A percentile compares a stretch with the other conserved stretches of the same genome.
These are phyloP conservation scores for Penicillium sp. DNA, from an alignment of 2,329 filamentous ascomycete species.

Conservation along the genomic window DNA sequence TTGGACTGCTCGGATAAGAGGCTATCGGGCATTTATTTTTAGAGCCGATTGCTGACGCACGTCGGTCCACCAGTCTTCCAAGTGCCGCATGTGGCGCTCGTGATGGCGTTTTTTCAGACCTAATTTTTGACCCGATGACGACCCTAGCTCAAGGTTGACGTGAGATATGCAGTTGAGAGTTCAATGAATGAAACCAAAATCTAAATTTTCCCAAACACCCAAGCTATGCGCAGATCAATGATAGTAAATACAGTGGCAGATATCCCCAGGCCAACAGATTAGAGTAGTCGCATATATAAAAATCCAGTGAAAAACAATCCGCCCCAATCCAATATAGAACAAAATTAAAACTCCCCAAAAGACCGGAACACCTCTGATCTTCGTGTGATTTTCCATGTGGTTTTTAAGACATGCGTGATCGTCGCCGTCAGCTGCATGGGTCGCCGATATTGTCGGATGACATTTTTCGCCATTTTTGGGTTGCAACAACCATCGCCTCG, in stretches of 20 bases:
- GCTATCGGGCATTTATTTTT: slow-evolving; percentile 1
- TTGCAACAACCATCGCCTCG: neutral
- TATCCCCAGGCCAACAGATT: neutral
- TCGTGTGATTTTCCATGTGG: neutral
- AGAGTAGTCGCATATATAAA: neutral
- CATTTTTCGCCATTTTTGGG: neutral
- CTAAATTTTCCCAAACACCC: slow-evolving; percentile 13
- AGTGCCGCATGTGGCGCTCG: slow-evolving; percentile 1
- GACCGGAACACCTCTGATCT: slow-evolving; percentile 3
- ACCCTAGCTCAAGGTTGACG: neutral
- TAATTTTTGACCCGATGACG: neutral
- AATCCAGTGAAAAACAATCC: neutral
- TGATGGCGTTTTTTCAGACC: neutral
- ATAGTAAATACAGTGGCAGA: neutral
- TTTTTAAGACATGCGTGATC: slow-evolving; percentile 4
- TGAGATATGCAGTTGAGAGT: neutral
- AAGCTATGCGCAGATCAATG: slow-evolving; percentile 19
- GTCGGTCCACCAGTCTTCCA: slow-evolving; percentile 1
- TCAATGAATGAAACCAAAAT: neutral
- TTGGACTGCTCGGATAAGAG: neutral
- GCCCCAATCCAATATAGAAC: neutral
- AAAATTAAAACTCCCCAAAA: slow-evolving; percentile 2
- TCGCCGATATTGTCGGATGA: neutral
- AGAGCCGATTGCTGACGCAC: slow-evolving; percentile 12
- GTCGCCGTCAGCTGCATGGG: slow-evolving; percentile 4